Conservation (phyloP, 345 rosid species). For the Isatis tinctoria region DNA sequence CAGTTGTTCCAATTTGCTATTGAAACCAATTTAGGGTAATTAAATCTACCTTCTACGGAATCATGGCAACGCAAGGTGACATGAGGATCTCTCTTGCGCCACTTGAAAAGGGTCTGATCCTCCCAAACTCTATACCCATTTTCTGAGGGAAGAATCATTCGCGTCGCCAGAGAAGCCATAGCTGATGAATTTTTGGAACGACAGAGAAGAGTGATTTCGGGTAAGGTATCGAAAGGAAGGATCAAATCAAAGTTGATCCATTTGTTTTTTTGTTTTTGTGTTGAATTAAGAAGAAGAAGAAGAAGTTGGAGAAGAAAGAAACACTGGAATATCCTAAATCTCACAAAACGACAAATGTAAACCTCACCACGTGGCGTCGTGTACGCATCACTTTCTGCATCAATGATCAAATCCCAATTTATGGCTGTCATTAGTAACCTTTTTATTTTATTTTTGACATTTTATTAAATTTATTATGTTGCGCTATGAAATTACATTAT, state of each 20-base stretch:
- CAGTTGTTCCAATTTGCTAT: neutral
- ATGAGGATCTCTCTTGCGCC: slow-evolving; percentile 89
- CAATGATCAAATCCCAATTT: neutral
- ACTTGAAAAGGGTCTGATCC: slow-evolving; percentile 73
- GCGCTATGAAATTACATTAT: neutral
- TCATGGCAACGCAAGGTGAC: slow-evolving; percentile 88
- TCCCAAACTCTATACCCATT: slow-evolving; percentile 70
- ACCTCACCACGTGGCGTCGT: slow-evolving; percentile 17
- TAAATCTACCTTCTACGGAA: slow-evolving; percentile 58
- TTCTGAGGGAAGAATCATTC: slow-evolving; percentile 48
- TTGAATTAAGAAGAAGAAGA: neutral
- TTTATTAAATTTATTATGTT: too few species aligned
- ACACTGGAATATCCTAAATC: slow-evolving; percentile 8
- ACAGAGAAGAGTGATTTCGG: slow-evolving; percentile 31
- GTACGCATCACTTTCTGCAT: neutral
- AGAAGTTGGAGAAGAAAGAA: neutral
- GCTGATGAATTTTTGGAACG: slow-evolving; percentile 9
- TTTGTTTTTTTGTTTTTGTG: neutral
- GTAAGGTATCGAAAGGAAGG: slow-evolving; percentile 46
- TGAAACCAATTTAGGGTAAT: neutral
- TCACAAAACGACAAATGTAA: slow-evolving; percentile 22
- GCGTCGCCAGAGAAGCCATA: slow-evolving; percentile 50
- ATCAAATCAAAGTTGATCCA: slow-evolving; percentile 45
- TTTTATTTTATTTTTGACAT: neutral
- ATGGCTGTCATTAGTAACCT: neutral